Evolutionary conservation across 1,139 yeast species (phyloP).

Genomic region (Nakaseomyces bracarensis): DNA sequence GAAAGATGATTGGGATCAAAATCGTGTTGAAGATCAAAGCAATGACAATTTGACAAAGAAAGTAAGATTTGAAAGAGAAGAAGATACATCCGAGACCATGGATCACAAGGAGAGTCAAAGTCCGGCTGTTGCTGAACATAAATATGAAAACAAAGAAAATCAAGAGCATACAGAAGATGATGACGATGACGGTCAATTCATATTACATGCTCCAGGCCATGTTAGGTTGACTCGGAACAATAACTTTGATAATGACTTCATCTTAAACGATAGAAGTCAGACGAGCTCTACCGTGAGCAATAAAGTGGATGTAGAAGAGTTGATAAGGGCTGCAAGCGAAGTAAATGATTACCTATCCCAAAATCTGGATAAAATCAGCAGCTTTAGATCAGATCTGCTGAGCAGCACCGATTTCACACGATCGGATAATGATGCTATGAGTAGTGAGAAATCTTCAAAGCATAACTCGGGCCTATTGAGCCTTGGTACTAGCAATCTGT

Average conservation of each 20-base stretch:
- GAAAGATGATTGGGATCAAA: slow-evolving; percentile 12
- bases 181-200: background rate
- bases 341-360: slow-evolving; percentile 25
- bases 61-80: slow-evolving; percentile 17
- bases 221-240: slow-evolving; percentile 1
- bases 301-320: slow-evolving; percentile 26
- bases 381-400: slow-evolving; percentile 19
- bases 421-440: slow-evolving; percentile 5
- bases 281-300: slow-evolving; percentile 12
- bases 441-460: background rate
- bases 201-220: slow-evolving; percentile 4
- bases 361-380: slow-evolving; percentile 22
- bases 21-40: background rate
- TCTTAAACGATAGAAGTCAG: slow-evolving; percentile 7
- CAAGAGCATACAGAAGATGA: background rate
- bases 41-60: slow-evolving; percentile 12
- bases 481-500: slow-evolving; percentile 19
- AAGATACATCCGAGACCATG: background rate
- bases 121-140: too few relatives aligned
- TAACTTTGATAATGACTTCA: slow-evolving; percentile 5
- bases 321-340: slow-evolving; percentile 26
- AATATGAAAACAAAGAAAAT: background rate
- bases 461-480: background rate
- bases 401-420: slow-evolving; percentile 9
- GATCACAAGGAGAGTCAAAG: background rate